Evolutionary conservation across 148 eudicot species (phyloP).

Genomic region (Fagopyrum homotropicum): DNA sequence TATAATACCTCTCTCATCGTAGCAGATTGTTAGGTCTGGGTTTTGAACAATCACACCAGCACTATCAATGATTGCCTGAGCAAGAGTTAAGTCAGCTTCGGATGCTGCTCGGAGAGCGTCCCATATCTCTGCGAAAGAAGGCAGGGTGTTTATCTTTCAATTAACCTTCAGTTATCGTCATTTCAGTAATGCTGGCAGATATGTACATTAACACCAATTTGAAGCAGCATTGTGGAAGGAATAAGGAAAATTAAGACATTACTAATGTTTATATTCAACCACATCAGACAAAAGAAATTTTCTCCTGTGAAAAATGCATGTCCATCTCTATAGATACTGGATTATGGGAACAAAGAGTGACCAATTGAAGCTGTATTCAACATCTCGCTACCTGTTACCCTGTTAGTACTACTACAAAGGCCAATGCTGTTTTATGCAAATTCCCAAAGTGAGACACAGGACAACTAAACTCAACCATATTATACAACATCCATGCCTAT

Average conservation of each 20-base stretch:
- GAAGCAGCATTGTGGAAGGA: not conserved
- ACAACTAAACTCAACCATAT: not conserved
- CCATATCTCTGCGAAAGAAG: constrained; percentile 63
- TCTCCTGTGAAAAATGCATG: not conserved
- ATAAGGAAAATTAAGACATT: not conserved
- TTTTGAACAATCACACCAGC: constrained; percentile 71
- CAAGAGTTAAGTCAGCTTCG: constrained; percentile 54
- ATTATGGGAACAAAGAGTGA: not conserved
- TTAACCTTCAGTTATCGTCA: not conserved
- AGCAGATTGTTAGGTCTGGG: constrained; percentile 65
- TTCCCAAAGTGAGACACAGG: not conserved
- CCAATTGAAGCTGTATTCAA: not conserved
- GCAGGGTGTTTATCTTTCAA: not conserved
- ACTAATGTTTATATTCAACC: not conserved
- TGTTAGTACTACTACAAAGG: not conserved
- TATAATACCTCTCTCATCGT: constrained; percentile 64
- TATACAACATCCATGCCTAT: too few relatives aligned
- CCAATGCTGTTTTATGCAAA: not conserved
- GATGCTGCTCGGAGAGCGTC: constrained; percentile 78
- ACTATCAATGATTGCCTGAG: constrained; percentile 70
- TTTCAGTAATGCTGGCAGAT: not conserved
- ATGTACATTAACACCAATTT: not conserved
- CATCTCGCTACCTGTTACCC: not conserved
- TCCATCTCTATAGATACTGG: not conserved
- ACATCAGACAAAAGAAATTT: not conserved